phyloP scores from a whole-genome alignment of 768 basidiomycete genomes.

The Suillus subaureus region DNA sequence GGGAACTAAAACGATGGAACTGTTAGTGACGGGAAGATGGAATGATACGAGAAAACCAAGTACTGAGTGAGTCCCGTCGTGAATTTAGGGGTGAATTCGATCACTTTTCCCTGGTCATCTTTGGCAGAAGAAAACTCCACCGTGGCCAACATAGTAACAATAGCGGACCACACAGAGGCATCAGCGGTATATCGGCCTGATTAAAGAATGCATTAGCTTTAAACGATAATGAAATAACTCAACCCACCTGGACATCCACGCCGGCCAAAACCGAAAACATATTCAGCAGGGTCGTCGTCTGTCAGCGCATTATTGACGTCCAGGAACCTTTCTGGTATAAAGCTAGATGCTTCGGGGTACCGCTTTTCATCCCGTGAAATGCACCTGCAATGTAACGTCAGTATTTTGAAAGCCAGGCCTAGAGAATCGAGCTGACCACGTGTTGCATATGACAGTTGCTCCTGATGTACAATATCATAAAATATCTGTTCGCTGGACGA shows the following conservation, averaged over 20 bases:
- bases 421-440: background rate
- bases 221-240: background rate
- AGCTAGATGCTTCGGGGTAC: background rate
- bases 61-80: background rate
- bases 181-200: background rate
- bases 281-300: background rate
- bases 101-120: background rate
- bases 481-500: background rate
- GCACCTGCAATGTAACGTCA: background rate
- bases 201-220: background rate
- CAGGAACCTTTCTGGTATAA: background rate
- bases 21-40: background rate
- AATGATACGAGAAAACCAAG: background rate
- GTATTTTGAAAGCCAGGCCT: background rate
- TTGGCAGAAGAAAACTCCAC: background rate
- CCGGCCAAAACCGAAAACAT: background rate
- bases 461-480: background rate
- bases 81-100: background rate
- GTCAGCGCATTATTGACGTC: background rate
- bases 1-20: background rate
- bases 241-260: background rate
- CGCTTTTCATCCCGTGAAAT: background rate
- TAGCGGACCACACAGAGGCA: background rate
- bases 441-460: background rate
- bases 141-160: background rate